Evolutionary conservation across 1,139 yeast species (phyloP).

Genomic region (Candida sanyaensis): DNA sequence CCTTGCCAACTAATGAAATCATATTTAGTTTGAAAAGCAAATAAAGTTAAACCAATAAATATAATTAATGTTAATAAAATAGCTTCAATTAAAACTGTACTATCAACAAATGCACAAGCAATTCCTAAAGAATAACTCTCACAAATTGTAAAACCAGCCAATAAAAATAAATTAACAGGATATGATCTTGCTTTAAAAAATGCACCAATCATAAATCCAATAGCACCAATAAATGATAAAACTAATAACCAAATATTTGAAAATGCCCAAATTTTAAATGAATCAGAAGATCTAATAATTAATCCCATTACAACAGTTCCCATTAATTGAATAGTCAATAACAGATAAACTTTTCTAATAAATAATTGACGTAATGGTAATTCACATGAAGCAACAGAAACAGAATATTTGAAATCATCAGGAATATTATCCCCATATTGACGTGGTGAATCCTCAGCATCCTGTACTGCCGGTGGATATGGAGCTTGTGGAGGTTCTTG

Average conservation of each 20-base stretch:
- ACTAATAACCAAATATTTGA: conserved; percentile 62
- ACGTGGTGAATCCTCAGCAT: conserved; percentile 15
- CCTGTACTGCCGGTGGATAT: not conserved
- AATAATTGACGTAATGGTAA: conserved; percentile 75
- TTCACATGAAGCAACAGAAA: conserved; percentile 76
- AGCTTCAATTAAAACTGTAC: conserved; percentile 70
- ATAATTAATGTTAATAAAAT: conserved; percentile 66
- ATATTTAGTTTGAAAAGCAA: conserved; percentile 82
- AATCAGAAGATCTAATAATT: conserved; percentile 48
- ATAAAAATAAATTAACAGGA: conserved; percentile 58
- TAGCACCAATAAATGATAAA: conserved; percentile 57
- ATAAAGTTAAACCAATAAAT: conserved; percentile 71
- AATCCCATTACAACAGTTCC: conserved; percentile 63
- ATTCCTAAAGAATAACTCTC: conserved; percentile 78
- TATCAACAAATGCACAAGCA: conserved; percentile 63
- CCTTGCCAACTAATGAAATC: conserved; percentile 79
- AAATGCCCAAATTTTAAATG: conserved; percentile 59
- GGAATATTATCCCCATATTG: conserved; percentile 49
- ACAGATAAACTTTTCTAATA: conserved; percentile 75
- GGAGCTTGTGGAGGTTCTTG: conserved; percentile 12
- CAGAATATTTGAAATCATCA: conserved; percentile 85
- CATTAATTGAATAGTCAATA: conserved; percentile 65
- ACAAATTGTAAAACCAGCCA: conserved; percentile 67
- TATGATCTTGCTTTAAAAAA: conserved; percentile 61
- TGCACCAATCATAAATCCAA: conserved; percentile 65